These are phyloP conservation scores for Clathrospora elynae DNA, from an alignment of 2,329 filamentous ascomycete species.

Conservation along the genomic window DNA sequence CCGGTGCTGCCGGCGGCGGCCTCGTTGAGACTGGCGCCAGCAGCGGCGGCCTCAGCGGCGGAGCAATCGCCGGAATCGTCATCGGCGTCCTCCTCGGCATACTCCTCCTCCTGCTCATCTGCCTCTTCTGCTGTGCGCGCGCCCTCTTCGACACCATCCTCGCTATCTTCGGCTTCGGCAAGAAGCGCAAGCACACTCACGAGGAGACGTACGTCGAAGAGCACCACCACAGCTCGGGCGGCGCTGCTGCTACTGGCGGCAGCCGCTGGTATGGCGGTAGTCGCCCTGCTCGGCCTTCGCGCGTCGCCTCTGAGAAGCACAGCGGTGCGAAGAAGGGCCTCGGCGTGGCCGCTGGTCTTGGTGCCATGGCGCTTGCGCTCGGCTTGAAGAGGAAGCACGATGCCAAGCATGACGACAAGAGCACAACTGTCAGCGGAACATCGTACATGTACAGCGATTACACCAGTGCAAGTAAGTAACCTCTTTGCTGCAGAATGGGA, in stretches of 20 bases:
- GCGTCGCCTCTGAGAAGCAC: constrained; percentile 43
- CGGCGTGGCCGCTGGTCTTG: constrained; percentile 52
- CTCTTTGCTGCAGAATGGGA: not conserved
- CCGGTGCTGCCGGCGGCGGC: constrained; percentile 54
- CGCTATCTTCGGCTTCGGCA: constrained; percentile 66
- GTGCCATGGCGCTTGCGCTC: constrained; percentile 51
- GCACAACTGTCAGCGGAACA: constrained; percentile 47
- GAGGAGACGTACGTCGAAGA: constrained; percentile 69
- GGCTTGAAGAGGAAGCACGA: constrained; percentile 54
- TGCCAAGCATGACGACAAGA: constrained; percentile 51
- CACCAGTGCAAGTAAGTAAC: constrained; percentile 55
- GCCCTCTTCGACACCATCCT: constrained; percentile 63
- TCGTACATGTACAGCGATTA: constrained; percentile 54
- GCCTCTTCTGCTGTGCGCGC: constrained; percentile 69
- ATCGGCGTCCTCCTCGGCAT: constrained; percentile 73
- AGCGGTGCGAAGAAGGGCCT: constrained; percentile 42
- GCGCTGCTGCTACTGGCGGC: constrained; percentile 62
- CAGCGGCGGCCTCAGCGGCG: constrained; percentile 62
- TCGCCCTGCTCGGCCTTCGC: constrained; percentile 41
- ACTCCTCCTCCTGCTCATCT: constrained; percentile 69
- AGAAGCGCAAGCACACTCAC: constrained; percentile 51
- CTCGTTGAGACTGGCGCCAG: constrained; percentile 37
- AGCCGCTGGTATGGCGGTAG: constrained; percentile 57
- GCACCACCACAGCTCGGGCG: constrained; percentile 61
- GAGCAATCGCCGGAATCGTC: constrained; percentile 81